Percentiles rank a stretch among this genome's conserved stretches.
Evolutionary conservation across 2,329 filamentous ascomycete species (phyloP).

Genomic region (Phaeophleospora eucalypticola): DNA sequence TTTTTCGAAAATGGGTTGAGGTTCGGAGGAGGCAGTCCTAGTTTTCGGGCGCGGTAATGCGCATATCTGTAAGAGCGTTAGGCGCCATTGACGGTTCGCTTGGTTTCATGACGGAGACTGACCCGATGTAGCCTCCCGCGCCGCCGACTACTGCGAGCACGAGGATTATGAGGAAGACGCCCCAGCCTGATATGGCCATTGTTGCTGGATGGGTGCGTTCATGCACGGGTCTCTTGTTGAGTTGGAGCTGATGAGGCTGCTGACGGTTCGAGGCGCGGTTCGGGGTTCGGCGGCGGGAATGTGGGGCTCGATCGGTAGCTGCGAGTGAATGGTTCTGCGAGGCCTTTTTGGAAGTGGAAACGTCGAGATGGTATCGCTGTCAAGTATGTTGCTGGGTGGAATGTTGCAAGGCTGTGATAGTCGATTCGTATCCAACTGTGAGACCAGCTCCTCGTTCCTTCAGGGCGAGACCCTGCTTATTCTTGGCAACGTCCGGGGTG

Average conservation of each 20-base stretch:
- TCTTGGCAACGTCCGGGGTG: background rate
- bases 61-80: conserved; percentile 53
- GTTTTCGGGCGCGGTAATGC: conserved; percentile 66
- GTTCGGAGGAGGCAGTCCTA: conserved; percentile 66
- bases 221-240: background rate
- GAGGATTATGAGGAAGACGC: conserved; percentile 70
- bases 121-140: conserved; percentile 61
- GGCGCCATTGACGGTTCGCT: conserved; percentile 5
- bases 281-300: background rate
- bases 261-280: background rate
- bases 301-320: background rate
- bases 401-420: too few species aligned
- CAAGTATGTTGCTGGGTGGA: too few species aligned
- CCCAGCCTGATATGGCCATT: conserved; percentile 38
- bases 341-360: too few species aligned
- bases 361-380: too few species aligned
- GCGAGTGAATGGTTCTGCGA: too few species aligned
- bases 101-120: conserved; percentile 10
- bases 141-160: conserved; percentile 57
- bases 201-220: conserved; percentile 3
- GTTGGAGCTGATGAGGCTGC: background rate
- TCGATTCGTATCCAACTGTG: background rate
- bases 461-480: background rate
- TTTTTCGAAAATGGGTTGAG: conserved; percentile 62
- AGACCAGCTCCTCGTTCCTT: background rate